Base-by-base conservation (phyloP, 2,329 filamentous ascomycete species). In the Fusarium sp. region DNA sequence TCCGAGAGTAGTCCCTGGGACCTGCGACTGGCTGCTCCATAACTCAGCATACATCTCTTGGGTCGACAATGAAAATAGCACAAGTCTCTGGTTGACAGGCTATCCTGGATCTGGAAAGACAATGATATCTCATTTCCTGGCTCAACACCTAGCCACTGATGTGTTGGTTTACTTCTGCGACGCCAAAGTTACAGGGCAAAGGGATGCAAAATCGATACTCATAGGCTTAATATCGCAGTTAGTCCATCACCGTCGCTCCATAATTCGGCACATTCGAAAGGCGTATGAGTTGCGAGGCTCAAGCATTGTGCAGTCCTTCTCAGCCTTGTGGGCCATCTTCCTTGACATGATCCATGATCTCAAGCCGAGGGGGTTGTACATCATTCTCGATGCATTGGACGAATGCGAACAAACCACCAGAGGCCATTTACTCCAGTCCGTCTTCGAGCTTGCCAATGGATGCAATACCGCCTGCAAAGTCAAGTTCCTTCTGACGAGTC, bases 381-480 rank as follows among this genome's bases (percentile, higher is more conserved):
- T 78, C 28, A 73, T 78, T 15, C 64, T 78, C 26, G 76, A 79
- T 53, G 75, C 74, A 6, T 67, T 79, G 46, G 76, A 78, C 65
- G 76, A 78, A 58, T 78, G 76, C 52, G 75, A 77, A 45, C 58
- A 65, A 13, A 25, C 31, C 28, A 71, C 68, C 12, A 57, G 72
- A 45, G 49, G 59, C 5, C 45, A 65, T 8, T 67, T 77, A 15
- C 60, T 76, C 7, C 53, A 68, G 8, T 51, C 62, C 1, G 70
- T 76, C 12, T 53, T 61, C 6, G 58, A 73, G 31, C 43, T 72
- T 6, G 34, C 50, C 12, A 53, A 55, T 13, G 50, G 58, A 29
- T 36, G 24, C 7, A 43, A 49, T n/a, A 26, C 57, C 26, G 59
- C 35, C 55, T 58, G 39, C 49, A 35, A 32, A 63, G 69, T 78